Evolutionary conservation across 1,284 basidiomycete genomes (phyloP), one percentile per base, ranked within the genome.

Genomic region (Fistulina hepatica): DNA sequence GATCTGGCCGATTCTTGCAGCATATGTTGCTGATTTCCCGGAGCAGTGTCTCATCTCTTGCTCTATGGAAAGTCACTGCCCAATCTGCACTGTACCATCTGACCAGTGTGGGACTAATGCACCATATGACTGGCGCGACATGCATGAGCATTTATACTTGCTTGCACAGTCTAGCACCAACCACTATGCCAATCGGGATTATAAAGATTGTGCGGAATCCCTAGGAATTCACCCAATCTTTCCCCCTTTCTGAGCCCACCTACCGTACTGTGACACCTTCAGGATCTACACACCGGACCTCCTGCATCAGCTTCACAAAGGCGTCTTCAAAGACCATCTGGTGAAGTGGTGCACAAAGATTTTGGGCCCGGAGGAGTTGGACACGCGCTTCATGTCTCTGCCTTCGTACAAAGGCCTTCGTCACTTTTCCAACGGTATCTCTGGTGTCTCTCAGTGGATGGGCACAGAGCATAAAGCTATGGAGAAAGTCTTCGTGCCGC

Each of bases 301-400:
- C 19, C 45, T 58, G 2, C 57, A 58, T 36, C 55, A 58, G 34
- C 42, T 57, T 1, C 50, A 58, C 40, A 55, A 59, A 32, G 57
- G 56, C 8, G 46, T 57, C n/a, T 51, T 56, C 40, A 55, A 54
- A 34, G 44, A 48, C 31, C 50, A 51, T 39, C 33, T 45, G 15
- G 40, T 43, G 9, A 42, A 35, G 20, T 44, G 39, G 44, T 42
- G 34, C 26, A 36, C 28, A 10, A 16, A 13, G 10, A 27, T 40
- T 10, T 10, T 33, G 5, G 37, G 37, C 20, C 15, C 10, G 25
- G 19, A 25, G 27, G 43, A 44, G 30, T 10, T 48, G n/a, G 46
- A 48, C 20, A 35, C 39, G 9, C 33, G 42, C 5, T 48, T 44
- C 39, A 33, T 36, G 19, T 31, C 41, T 5, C 44, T 48, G 39